Conservation (phyloP, 2,329 filamentous ascomycete genomes). For the Microsporum canis region DNA sequence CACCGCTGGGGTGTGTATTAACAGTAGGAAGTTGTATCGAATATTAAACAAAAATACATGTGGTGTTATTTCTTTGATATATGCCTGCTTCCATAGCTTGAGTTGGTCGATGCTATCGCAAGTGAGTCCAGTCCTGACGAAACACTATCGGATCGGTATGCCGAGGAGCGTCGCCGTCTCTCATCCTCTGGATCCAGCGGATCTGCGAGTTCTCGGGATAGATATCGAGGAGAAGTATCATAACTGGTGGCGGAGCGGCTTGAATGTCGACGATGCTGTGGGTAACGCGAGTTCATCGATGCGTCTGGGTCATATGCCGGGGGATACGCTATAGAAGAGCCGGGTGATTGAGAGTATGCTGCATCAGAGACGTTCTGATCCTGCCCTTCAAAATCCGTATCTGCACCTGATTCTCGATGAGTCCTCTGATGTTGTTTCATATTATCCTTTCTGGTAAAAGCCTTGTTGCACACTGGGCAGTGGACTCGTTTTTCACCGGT, state of each 20-base stretch:
- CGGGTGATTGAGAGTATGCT: background rate
- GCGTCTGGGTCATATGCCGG: conserved; percentile 3
- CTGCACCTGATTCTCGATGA: conserved; percentile 34
- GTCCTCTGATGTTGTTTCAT: conserved; percentile 59
- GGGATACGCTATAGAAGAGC: background rate
- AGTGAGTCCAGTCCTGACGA: conserved; percentile 9
- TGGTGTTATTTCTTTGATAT: background rate
- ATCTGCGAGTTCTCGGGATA: conserved; percentile 1
- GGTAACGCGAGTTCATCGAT: background rate
- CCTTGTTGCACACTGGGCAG: conserved; percentile 56
- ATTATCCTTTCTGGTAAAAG: conserved; percentile 57
- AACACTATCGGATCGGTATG: conserved; percentile 7
- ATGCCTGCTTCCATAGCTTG: conserved; percentile 1
- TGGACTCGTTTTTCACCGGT: conserved; percentile 58
- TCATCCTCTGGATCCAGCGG: background rate
- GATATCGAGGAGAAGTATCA: conserved; percentile 3
- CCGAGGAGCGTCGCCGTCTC: background rate
- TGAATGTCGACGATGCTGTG: conserved; percentile 2
- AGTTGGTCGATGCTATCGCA: conserved; percentile 8
- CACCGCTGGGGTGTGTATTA: background rate
- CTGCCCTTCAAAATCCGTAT: conserved; percentile 16
- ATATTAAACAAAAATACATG: background rate
- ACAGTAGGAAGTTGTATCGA: background rate
- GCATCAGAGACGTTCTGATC: background rate
- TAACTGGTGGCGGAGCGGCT: conserved; percentile 8